A percentile compares a stretch with the other conserved stretches of the same genome.
Evolutionary conservation across 441 rosid genomes (phyloP).

Genomic region (Gossypium gossypioides): DNA sequence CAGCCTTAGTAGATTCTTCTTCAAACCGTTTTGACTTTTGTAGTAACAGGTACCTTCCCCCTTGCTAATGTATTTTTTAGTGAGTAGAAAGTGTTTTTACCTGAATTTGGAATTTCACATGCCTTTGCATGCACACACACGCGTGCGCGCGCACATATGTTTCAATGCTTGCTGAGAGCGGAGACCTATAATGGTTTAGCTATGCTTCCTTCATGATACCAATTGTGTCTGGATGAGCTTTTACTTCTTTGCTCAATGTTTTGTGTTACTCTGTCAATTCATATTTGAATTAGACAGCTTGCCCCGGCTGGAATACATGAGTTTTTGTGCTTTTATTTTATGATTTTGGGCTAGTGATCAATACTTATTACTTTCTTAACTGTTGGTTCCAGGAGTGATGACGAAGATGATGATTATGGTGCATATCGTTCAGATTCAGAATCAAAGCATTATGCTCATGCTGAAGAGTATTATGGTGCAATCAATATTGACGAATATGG

Average conservation of each 20-base stretch:
- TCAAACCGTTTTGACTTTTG: constrained; percentile 33
- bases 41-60: constrained; percentile 35
- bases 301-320: not conserved
- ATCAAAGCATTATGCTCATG: constrained; percentile 29
- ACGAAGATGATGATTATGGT: constrained; percentile 46
- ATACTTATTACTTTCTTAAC: constrained; percentile 14
- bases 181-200: not conserved
- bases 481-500: constrained; percentile 30
- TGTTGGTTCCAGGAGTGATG: constrained; percentile 48
- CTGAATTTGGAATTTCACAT: not conserved
- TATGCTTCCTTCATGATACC: not conserved
- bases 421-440: constrained; percentile 38
- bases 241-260: not conserved
- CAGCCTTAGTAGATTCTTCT: constrained; percentile 26
- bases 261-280: constrained; percentile 2
- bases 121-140: not conserved
- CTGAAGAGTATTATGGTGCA: constrained; percentile 35
- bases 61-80: not conserved
- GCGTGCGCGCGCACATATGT: not conserved
- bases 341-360: not conserved
- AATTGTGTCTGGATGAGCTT: not conserved
- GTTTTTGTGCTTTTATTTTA: constrained; percentile 1
- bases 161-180: not conserved
- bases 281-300: not conserved
- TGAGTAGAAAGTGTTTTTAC: not conserved